phyloP scores from a whole-genome alignment of 371 early-diverging fungal genomes.

The Caulochytrium protostelioides region DNA sequence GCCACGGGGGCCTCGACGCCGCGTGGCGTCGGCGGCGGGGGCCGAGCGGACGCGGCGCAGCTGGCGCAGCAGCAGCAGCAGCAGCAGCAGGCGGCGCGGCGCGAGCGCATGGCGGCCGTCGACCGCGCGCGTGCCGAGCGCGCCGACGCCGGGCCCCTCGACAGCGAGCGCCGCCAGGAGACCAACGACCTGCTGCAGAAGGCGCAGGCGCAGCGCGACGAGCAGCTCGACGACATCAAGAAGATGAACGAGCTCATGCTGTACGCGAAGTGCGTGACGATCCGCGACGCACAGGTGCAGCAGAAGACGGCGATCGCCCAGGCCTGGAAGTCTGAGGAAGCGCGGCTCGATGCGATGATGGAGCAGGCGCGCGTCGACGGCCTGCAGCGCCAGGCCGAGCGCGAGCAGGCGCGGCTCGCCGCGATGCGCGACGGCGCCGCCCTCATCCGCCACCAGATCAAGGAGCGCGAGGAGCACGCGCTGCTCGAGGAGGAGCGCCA shows the following conservation, averaged over 20 bases:
- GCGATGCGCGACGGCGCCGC: slow-evolving; percentile 25
- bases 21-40: too few species aligned
- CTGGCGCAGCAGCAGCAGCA: too few species aligned
- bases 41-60: too few species aligned
- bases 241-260: slow-evolving; percentile 34
- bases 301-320: slow-evolving; percentile 25
- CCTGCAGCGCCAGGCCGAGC: slow-evolving; percentile 21
- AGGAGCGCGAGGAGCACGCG: slow-evolving; percentile 24
- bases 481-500: slow-evolving; percentile 22
- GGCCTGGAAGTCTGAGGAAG: slow-evolving; percentile 21
- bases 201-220: slow-evolving; percentile 28
- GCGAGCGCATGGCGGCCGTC: too few species aligned
- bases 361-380: slow-evolving; percentile 22
- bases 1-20: too few species aligned
- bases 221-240: slow-evolving; percentile 37
- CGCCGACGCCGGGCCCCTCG: too few species aligned
- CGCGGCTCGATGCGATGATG: slow-evolving; percentile 29
- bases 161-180: too few species aligned
- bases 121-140: too few species aligned
- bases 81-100: too few species aligned
- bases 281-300: slow-evolving; percentile 28
- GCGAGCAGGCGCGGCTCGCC: slow-evolving; percentile 11
- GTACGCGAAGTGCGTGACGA: slow-evolving; percentile 35
- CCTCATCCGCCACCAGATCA: slow-evolving; percentile 24
- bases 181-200: slow-evolving; percentile 27